Percentiles rank a stretch among this genome's conserved stretches.
Conservation (phyloP, 108 stramenopile species). For the Poteriospumella lacustris region DNA sequence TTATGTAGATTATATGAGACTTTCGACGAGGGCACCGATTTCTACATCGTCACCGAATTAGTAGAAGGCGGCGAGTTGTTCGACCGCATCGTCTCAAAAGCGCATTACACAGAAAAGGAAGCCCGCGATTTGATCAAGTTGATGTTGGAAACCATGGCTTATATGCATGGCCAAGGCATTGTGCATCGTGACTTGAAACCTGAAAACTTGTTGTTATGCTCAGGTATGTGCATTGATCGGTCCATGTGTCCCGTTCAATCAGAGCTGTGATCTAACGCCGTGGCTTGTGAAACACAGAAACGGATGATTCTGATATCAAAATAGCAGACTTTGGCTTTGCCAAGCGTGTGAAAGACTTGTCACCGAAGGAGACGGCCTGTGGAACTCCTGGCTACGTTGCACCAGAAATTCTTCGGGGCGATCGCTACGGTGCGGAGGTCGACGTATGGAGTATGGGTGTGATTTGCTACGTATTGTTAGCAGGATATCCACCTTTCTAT, state of each 20-base stretch:
- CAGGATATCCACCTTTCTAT: constrained; percentile 30
- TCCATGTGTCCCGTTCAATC: background rate
- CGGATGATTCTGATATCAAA: constrained; percentile 82
- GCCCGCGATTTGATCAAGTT: constrained; percentile 25
- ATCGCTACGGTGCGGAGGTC: constrained; percentile 18
- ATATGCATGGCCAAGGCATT: constrained; percentile 12
- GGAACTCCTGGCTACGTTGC: constrained; percentile 75
- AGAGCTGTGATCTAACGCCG: background rate
- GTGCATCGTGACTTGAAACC: constrained; percentile 45
- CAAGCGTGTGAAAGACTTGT: constrained; percentile 42
- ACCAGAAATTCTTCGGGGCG: constrained; percentile 33
- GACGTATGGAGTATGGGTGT: constrained; percentile 30
- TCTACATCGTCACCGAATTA: constrained; percentile 27
- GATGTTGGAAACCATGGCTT: constrained; percentile 24
- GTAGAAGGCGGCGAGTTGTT: constrained; percentile 28
- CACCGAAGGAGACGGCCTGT: constrained; percentile 43
- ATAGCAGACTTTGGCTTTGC: constrained; percentile 98
- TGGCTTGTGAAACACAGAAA: background rate
- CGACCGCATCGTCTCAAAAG: constrained; percentile 24
- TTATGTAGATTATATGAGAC: constrained; percentile 17
- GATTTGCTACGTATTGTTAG: constrained; percentile 26
- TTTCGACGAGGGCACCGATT: constrained; percentile 20
- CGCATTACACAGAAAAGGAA: constrained; percentile 29
- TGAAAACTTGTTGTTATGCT: constrained; percentile 36
- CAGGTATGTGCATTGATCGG: background rate